A percentile compares a stretch with the other conserved stretches of the same genome.
Conservation (phyloP, 345 rosid species). For the Anastatica hierochuntica region DNA sequence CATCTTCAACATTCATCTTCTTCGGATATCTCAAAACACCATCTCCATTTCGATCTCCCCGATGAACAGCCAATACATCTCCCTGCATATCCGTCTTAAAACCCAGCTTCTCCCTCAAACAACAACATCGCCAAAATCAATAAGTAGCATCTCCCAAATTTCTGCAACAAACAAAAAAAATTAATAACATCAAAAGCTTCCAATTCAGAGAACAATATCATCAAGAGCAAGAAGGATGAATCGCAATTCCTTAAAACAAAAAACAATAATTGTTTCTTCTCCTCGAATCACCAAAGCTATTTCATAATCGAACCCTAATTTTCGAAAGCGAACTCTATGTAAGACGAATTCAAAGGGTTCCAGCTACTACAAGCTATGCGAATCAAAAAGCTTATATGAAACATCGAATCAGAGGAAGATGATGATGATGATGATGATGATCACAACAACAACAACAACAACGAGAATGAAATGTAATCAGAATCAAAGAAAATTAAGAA, state of each 20-base stretch:
- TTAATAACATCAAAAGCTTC: neutral
- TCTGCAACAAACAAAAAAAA: neutral
- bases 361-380: too few relatives aligned
- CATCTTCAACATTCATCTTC: conserved; percentile 11
- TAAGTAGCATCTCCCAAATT: neutral
- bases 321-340: neutral
- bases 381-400: neutral
- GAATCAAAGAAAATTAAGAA: neutral
- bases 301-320: conserved; percentile 12
- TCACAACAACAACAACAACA: neutral
- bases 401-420: neutral
- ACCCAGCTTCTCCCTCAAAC: neutral
- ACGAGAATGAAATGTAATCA: neutral
- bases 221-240: neutral
- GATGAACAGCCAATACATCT: conserved; percentile 23
- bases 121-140: conserved; percentile 12
- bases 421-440: neutral
- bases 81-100: conserved; percentile 19
- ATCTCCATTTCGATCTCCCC: conserved; percentile 15
- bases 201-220: neutral
- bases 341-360: too few relatives aligned
- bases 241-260: too few relatives aligned
- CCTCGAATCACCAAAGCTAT: neutral
- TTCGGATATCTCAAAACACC: conserved; percentile 8
- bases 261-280: too few relatives aligned